phyloP scores from a whole-genome alignment of 176 grass and related monocot species.

The Aegilops umbellulata region DNA sequence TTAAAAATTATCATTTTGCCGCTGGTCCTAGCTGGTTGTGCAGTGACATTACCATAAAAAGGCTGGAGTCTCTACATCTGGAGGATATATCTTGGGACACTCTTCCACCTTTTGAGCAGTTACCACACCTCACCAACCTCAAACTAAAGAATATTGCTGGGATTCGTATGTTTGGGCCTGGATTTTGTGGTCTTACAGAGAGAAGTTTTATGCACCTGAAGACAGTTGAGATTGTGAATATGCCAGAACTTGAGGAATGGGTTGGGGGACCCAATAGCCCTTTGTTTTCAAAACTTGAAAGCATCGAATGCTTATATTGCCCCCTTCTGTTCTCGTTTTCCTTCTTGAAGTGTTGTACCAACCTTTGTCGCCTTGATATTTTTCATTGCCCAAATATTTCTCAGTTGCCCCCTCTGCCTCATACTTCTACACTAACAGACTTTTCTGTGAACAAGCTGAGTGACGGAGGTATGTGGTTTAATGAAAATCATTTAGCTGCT shows the following conservation, averaged over 20 bases:
- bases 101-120: background rate
- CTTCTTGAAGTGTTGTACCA: background rate
- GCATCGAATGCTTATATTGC: rapidly evolving
- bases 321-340: background rate
- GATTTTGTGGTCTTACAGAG: background rate
- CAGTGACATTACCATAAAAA: background rate
- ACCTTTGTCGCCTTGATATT: rapidly evolving
- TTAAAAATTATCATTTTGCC: background rate
- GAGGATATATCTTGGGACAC: background rate
- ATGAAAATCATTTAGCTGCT: rapidly evolving
- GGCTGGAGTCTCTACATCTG: background rate
- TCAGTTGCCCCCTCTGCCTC: background rate
- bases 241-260: background rate
- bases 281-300: background rate
- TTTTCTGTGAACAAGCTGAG: too few relatives aligned
- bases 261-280: background rate
- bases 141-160: background rate
- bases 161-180: background rate
- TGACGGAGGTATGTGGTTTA: too few relatives aligned
- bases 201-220: background rate
- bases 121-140: background rate
- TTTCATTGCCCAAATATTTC: rapidly evolving
- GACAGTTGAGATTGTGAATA: rapidly evolving
- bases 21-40: background rate
- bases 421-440: background rate